Evolutionary conservation across 176 grass and related monocot genomes (phyloP), one percentile per base, ranked within the genome.

Genomic region (Hordeum vulgare): DNA sequence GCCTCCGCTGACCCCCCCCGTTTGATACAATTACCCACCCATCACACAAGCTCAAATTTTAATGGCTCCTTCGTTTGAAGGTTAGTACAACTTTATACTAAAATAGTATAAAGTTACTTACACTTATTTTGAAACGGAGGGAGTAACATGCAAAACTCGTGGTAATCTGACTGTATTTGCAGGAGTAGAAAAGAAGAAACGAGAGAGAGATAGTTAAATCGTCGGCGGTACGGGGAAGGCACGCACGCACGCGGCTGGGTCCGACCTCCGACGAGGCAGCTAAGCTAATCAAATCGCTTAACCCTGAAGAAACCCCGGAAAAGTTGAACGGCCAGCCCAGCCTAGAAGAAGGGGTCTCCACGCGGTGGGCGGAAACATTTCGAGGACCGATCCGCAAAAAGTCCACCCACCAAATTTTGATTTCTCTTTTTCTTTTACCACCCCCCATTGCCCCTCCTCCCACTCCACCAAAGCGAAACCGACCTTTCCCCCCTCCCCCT

Each of bases 401-500:
- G 2, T 5, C 7, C 59, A 72, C 35, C 75, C 36, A 82, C 65
- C 15, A 64, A 82, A 37, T 78, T 90, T 90, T 85, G 64, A 78
- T 90, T 81, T 81, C 11, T 4, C 42, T 29, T 69, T 78, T 82
- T 49, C 70, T 68, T 27, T 72, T 78, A 78, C 65, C 64, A 51
- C 62, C 62, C 60, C 41, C 47, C 36, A 14, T 24, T 78, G 41
- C 44, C 79, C 58, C 54, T 71, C 70, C 61, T 80, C 29, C 4
- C 26, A 78, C 88, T 63, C 44, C 79, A 54, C 51, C 40, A 28
- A 58, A 53, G 83, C 65, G 72, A 82, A 86, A 83, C 79, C 45
- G 88, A 86, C 88, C 83, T 86, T 90, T 66, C 73, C 77, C 13
- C 62, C 61, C 11, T 69, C 33, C 36, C 31, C 12, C 26, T 8